Evolutionary conservation across 139 green algal genomes (phyloP), one percentile per base, ranked within the genome.

Genomic region (Pleodorina starrii): DNA sequence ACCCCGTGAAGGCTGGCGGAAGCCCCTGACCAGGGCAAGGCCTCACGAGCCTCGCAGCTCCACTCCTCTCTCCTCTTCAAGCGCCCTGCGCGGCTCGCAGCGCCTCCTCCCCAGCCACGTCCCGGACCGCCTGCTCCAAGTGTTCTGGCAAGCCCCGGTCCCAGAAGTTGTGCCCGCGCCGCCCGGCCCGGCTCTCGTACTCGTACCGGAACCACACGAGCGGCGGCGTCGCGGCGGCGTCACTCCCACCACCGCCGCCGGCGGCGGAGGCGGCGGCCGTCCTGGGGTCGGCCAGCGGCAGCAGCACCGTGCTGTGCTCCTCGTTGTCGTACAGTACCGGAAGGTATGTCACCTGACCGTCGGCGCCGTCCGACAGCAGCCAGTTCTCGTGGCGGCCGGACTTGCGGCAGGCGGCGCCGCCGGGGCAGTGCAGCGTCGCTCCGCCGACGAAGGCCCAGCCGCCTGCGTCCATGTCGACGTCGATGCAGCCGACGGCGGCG

Each of bases 401-500:
- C 23, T 73, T 73, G 12, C 79, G 57, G 42, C 57, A 42, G 2
- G 79, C 79, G 36, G 63, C 79, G 57, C 79, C 79, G 40, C 79
- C 79, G 12, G 79, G 79, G 54, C 79, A 86, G 79, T 86, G 79
- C 40, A 86, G n/a, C 1, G 79, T 86, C 40, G 48, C 79, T 23
- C 40, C 27, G 27, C 79, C 79, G 11, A 42, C 59, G 25, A 86
- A 86, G 1, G 51, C 38, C 78, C 79, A 86, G 25, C 38, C 57
- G 57, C 79, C 40, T 17, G 51, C 21, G 57, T 86, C 79, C 79
- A 86, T 86, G 57, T 86, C 79, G 7, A 86, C 79, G 40, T 86
- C 79, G n/a, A 66, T 21, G 29, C 38, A 27, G 44, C 50, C 14
- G 36, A n/a, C 19, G 57, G 57, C 19, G 23, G 57, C 14, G n/a